These are phyloP conservation scores for Jaenimonas drosophilae DNA, from an alignment of 208 protist genomes.

Conservation along the genomic window DNA sequence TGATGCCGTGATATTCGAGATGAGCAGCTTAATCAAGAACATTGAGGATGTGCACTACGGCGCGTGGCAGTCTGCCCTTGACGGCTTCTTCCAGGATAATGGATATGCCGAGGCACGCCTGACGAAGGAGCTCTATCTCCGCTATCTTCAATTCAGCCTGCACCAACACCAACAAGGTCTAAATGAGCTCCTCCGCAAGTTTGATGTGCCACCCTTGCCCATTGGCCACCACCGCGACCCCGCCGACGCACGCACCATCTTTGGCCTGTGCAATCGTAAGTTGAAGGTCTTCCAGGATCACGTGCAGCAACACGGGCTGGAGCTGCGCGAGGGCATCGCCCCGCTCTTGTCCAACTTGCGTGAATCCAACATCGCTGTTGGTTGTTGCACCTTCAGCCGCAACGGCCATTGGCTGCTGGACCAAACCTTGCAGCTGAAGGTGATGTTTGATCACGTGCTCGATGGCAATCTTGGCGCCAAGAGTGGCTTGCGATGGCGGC, in stretches of 20 bases:
- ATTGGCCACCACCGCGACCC: conserved; percentile 32
- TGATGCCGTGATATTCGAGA: conserved; percentile 85
- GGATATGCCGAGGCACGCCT: conserved; percentile 27
- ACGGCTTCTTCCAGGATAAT: conserved; percentile 46
- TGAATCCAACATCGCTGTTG: conserved; percentile 65
- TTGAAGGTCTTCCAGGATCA: conserved; percentile 46
- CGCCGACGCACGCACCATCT: conserved; percentile 33
- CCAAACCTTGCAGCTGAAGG: conserved; percentile 39
- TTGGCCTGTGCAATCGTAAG: conserved; percentile 62
- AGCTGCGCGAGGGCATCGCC: conserved; percentile 38
- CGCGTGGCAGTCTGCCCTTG: conserved; percentile 78
- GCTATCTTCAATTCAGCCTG: conserved; percentile 68
- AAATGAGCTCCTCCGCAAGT: conserved; percentile 54
- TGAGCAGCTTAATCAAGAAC: conserved; percentile 72
- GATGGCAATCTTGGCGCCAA: conserved; percentile 64
- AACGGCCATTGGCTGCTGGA: conserved; percentile 69
- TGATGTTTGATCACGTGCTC: conserved; percentile 61
- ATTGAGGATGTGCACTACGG: conserved; percentile 78
- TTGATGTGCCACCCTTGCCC: conserved; percentile 24
- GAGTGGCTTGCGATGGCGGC: conserved; percentile 47
- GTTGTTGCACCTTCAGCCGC: conserved; percentile 77
- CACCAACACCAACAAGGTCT: conserved; percentile 57
- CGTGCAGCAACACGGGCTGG: conserved; percentile 36
- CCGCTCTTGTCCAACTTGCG: conserved; percentile 60
- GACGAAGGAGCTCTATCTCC: conserved; percentile 72